phyloP scores from a whole-genome alignment of 1,139 yeast genomes.

The Magnusiomyces fungicola region DNA sequence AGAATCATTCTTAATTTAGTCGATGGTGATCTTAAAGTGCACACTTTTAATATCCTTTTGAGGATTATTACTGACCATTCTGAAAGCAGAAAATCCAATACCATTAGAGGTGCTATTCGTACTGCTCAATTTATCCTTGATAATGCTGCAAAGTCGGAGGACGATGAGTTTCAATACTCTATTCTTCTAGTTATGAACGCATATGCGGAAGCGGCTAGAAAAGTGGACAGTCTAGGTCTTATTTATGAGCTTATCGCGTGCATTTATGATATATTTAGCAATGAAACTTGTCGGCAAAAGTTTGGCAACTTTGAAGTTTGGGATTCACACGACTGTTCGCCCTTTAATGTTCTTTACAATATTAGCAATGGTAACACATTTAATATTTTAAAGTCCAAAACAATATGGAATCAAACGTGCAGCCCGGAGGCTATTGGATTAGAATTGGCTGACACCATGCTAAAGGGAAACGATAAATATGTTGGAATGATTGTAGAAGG shows the following conservation, averaged over 20 bases:
- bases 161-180: slow-evolving; percentile 21
- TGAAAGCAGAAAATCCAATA: slow-evolving; percentile 33
- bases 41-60: slow-evolving; percentile 34
- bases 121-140: slow-evolving; percentile 26
- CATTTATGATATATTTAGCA: slow-evolving; percentile 22
- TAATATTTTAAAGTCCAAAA: neutral
- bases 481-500: neutral
- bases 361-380: neutral
- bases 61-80: slow-evolving; percentile 24
- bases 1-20: slow-evolving; percentile 35
- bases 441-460: neutral
- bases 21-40: slow-evolving; percentile 33
- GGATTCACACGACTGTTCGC: slow-evolving; percentile 41
- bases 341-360: slow-evolving; percentile 33
- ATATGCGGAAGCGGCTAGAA: slow-evolving; percentile 22
- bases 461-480: neutral
- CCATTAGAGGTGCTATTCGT: slow-evolving; percentile 45
- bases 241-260: slow-evolving; percentile 26
- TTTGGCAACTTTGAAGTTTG: slow-evolving; percentile 38
- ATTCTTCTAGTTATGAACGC: slow-evolving; percentile 24
- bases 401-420: neutral
- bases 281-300: slow-evolving; percentile 18
- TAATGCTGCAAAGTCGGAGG: slow-evolving; percentile 10
- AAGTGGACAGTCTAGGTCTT: slow-evolving; percentile 24
- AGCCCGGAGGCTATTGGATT: neutral